Base-by-base conservation (phyloP, 495 filamentous ascomycete species). In the Cenococcum geophilum region DNA sequence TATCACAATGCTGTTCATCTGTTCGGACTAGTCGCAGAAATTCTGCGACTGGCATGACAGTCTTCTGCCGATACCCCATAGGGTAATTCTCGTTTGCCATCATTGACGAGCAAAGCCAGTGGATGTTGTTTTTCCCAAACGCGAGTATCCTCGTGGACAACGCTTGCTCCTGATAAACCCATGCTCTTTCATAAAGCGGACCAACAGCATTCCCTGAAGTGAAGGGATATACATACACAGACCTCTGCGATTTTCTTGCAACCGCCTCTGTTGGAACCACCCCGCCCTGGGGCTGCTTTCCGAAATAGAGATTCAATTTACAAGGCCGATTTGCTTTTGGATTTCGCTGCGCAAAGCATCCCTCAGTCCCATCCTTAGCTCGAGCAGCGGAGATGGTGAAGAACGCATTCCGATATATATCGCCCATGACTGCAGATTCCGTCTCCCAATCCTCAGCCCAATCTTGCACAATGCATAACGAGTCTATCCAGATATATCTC, bases 141-240 rank as follows among this genome's bases (percentile, higher is more conserved):
- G 21, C 21, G 5, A 48, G 21, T 18, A 5, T 48, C 21, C 45
- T 48, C 45, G n/a, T 48, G 2, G n/a, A 18, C n/a, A 22, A 48
- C 2, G 45, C 45, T 48, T 48, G 45, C 45, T 48, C 45, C 45
- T 48, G 45, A 48, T 18, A 22, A 18, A 48, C 45, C 45, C 45
- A 48, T 48, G n/a, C 45, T 22, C 45, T 48, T 22, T 18, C 5
- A 48, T 48, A 18, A 22, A 48, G 45, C 5, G 45, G 45, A 48
- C n/a, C 21, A 18, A 48, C 45, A 18, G 45, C n/a, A 22, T 48
- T 18, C n/a, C 45, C 45, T 32, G 27, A 32, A 32, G 27, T 32
- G 27, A 32, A 32, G 27, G 27, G 27, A 6, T 32, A 32, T 32
- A 32, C 27, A 32, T 32, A 32, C 6, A 32, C 27, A 32, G 27